Base-by-base conservation (phyloP, 345 rosid species). In the sweet orange (Citrus sinensis) region DNA sequence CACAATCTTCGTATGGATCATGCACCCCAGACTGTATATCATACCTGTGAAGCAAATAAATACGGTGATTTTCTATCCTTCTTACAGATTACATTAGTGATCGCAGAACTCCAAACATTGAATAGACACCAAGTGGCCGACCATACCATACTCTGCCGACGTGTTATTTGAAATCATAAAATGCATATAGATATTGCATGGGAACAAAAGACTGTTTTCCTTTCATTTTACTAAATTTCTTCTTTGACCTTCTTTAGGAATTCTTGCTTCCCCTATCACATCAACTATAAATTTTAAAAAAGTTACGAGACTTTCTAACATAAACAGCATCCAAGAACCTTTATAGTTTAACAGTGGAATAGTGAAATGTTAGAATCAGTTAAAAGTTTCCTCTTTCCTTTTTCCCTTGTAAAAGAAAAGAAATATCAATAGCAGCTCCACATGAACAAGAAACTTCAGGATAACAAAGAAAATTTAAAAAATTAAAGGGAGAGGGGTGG, bases 1-100 rank as follows among this genome's bases (percentile, higher is more conserved):
- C 88, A 62, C 88, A 86, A 83, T 93, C 96, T 80, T 92, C 96
- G 62, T 85, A 93, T 7, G 92, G 87, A 80, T 89, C 87, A 74
- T 88, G 96, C 63, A 73, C 63, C 71, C 88, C 92, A 0, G 83
- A 77, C 83, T 92, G 93, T 61, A 92, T 90, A 71, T 86, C 86
- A 71, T 90, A 90, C 75, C 96, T 93, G 82, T 60, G 17, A 82
- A 62, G 34, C 70, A 67, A 79, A 49, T 30, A 75, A 13, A 22
- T 4, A 9, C 2, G 19, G 27, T 71, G 17, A 30, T 71, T 69
- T 69, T 69, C 1, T 42, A 6, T 25, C 32, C 22, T 69, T 42
- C 27, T 6, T 69, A 25, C 34, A 24, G 58, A 25, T 69, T 68
- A 17, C 7, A 46, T 39, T 19, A 9, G 61, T 29, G n/a, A 29